phyloP scores from a whole-genome alignment of 2,329 filamentous ascomycete genomes.

The Raffaelea deltoideospora region DNA sequence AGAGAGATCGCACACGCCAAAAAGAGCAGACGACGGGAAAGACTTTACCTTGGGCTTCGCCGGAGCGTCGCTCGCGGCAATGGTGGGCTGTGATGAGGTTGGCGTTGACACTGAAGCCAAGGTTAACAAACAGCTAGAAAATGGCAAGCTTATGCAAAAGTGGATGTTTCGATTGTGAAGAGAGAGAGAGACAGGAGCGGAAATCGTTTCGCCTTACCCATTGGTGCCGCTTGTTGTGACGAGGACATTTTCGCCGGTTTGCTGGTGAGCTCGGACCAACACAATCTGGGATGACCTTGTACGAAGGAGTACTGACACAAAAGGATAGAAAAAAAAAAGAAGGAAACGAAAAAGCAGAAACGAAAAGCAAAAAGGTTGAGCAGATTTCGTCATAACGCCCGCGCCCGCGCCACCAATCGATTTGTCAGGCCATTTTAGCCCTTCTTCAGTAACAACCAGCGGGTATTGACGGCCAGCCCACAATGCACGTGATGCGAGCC shows the following conservation, averaged over 20 bases:
- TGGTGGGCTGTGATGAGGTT: conserved; percentile 8
- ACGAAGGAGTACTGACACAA: no score
- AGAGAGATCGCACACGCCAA: not conserved
- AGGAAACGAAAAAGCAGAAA: not conserved
- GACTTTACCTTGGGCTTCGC: conserved; percentile 27
- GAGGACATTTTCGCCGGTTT: conserved; percentile 18
- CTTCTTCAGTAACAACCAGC: no score
- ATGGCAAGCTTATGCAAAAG: not conserved
- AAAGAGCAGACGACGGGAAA: not conserved
- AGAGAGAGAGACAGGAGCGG: not conserved
- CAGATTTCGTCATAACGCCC: no score
- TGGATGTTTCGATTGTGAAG: no score
- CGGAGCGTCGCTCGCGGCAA: conserved; percentile 15
- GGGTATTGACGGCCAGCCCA: no score
- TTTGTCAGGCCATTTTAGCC: not conserved
- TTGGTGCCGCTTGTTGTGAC: conserved; percentile 10
- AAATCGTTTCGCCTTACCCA: conserved; percentile 13
- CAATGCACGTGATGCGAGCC: no score
- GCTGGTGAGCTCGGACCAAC: no score
- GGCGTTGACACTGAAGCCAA: no score
- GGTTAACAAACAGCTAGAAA: conserved; percentile 1
- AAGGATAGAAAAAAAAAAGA: not conserved
- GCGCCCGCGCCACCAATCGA: no score
- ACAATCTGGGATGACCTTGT: no score
- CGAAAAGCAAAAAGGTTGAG: no score